Conservation (phyloP, 2,329 filamentous ascomycete genomes). For the Neospermospora avenae region DNA sequence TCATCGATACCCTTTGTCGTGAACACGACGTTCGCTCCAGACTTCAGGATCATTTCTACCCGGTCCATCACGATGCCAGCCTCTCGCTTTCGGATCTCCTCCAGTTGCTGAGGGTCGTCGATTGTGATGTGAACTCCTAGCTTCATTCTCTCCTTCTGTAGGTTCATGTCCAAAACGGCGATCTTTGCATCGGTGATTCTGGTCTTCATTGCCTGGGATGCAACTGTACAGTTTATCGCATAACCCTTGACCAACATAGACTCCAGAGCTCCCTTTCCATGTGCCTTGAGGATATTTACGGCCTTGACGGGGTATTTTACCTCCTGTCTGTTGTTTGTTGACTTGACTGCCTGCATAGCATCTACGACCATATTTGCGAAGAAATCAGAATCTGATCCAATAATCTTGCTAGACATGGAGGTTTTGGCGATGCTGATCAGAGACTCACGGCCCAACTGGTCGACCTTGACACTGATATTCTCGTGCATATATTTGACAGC, state of each 20-base stretch:
- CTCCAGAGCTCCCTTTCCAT: conserved; percentile 88
- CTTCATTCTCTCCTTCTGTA: conserved; percentile 99
- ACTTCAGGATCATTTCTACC: conserved; percentile 96
- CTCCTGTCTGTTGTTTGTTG: conserved; percentile 85
- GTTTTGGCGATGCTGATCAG: conserved; percentile 95
- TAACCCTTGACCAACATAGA: conserved; percentile 93
- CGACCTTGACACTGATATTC: conserved; percentile 94
- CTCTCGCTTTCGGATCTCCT: conserved; percentile 93
- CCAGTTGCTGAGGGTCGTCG: conserved; percentile 93
- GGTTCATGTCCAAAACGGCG: conserved; percentile 93
- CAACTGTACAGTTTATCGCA: conserved; percentile 96
- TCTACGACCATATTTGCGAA: conserved; percentile 97
- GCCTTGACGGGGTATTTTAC: conserved; percentile 98
- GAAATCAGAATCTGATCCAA: conserved; percentile 92
- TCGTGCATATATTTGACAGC: conserved; percentile 99
- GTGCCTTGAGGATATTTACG: conserved; percentile 97
- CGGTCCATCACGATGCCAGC: conserved; percentile 89
- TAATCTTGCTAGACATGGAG: conserved; percentile 99
- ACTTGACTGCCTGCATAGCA: conserved; percentile 92
- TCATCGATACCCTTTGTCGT: conserved; percentile 99
- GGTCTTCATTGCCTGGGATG: conserved; percentile 96
- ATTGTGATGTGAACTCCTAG: conserved; percentile 97
- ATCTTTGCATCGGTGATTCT: conserved; percentile 93
- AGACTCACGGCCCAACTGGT: conserved; percentile 84
- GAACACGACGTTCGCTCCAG: conserved; percentile 91